Evolutionary conservation across 768 basidiomycete species (phyloP), one percentile per base, ranked within the genome.

Genomic region (Auriscalpium microsporum): DNA sequence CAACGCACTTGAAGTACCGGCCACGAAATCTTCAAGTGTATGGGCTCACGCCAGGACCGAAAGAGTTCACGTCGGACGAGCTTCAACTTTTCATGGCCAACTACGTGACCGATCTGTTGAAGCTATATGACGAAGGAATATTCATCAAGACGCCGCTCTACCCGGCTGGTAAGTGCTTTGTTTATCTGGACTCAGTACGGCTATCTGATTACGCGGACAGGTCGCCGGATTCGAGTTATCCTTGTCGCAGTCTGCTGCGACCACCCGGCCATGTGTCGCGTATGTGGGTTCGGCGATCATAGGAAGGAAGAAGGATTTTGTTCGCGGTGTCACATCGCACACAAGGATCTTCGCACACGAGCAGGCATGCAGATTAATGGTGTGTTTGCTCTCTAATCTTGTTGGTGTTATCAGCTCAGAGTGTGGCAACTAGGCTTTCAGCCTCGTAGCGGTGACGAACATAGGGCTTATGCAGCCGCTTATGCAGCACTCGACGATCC

Each of bases 261-360:
- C 34, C 60, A 61, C 44, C 60, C 60, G 2, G 57, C 54, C 2
- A 56, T 58, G 57, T 61, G 60, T 51, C 55, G 55, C 38, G 34
- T 61, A 19, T 52, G 50, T 40, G 60, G 60, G 14, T 58, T 58
- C 33, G 54, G 54, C 2, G 60, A 61, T 23, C 37, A 61, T 11
- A 10, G 28, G 7, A 53, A 58, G 46, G 49, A 44, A 17, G 50
- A 21, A 6, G 46, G 19, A 2, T 57, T 57, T n/a, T 61, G 60
- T 33, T 48, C 57, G 8, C 36, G 53, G 19, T 53, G 62, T 51
- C 17, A 49, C 3, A 49, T 57, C 8, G 37, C 59, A n/a, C 56
- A 55, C 42, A 19, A 56, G 2, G 53, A 58, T 14, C 23, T 28
- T 28, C 23, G 23, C 23, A 28, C 23, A 2, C 23, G 23, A 17